phyloP scores from a whole-genome alignment of 768 basidiomycete species.

The Sporobolomyces phaffii region DNA sequence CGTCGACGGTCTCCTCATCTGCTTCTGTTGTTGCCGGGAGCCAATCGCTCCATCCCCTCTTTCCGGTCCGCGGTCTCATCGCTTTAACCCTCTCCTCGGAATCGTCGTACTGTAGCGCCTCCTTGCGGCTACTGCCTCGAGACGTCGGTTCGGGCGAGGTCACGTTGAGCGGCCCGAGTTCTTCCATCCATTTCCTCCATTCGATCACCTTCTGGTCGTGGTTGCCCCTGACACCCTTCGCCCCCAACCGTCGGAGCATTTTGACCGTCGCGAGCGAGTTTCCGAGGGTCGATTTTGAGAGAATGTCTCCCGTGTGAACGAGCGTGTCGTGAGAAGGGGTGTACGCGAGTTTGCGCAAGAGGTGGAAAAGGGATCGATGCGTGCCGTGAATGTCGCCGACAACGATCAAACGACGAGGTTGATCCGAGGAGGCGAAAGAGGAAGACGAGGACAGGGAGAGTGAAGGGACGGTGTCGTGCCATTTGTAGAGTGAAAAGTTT shows the following conservation, averaged over 20 bases:
- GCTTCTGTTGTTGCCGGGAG: not conserved
- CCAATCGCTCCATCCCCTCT: slow-evolving; percentile 15
- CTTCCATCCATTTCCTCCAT: slow-evolving; percentile 76
- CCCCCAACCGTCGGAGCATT: slow-evolving; percentile 51
- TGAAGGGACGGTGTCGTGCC: slow-evolving; percentile 17
- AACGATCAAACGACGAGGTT: slow-evolving; percentile 15
- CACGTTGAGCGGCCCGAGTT: slow-evolving; percentile 15
- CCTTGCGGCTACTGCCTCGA: too few species aligned
- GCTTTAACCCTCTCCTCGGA: too few species aligned
- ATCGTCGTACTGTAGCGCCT: too few species aligned
- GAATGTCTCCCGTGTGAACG: slow-evolving; percentile 75
- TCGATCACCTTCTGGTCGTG: slow-evolving; percentile 87
- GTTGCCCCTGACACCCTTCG: slow-evolving; percentile 83
- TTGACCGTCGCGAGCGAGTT: slow-evolving; percentile 51
- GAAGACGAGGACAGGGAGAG: not conserved
- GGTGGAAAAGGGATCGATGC: slow-evolving; percentile 35
- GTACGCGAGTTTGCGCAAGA: slow-evolving; percentile 62
- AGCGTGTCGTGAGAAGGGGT: slow-evolving; percentile 60
- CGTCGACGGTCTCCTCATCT: not conserved
- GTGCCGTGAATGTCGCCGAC: slow-evolving; percentile 36
- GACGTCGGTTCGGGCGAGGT: too few species aligned
- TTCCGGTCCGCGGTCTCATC: too few species aligned
- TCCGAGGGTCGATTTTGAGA: slow-evolving; percentile 61
- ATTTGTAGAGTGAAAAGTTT: slow-evolving; percentile 21
- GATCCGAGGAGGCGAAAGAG: not conserved